Evolutionary conservation across 495 filamentous ascomycete species (phyloP).

Genomic region (Penicillium ochrochloron): DNA sequence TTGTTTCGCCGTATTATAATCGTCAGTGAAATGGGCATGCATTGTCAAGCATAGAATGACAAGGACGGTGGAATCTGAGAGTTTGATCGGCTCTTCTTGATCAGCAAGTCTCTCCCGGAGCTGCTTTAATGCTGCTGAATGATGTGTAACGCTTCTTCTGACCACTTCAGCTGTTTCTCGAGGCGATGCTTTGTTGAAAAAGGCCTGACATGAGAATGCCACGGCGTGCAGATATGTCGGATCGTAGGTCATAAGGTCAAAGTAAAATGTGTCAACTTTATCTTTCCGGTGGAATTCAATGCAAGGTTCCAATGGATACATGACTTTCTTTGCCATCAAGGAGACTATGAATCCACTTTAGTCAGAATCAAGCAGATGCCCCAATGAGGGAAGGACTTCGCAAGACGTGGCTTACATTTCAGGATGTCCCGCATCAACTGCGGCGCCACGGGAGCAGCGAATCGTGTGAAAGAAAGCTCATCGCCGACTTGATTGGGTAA

Average conservation of each 20-base stretch:
- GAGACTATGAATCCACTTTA: constrained; percentile 34
- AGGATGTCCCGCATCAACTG: constrained; percentile 20
- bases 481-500: constrained; percentile 22
- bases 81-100: constrained; percentile 14
- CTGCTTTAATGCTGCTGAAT: constrained; percentile 36
- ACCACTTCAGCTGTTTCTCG: constrained; percentile 3
- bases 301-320: constrained; percentile 46
- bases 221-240: constrained; percentile 45
- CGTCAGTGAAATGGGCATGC: constrained; percentile 33
- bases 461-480: constrained; percentile 31
- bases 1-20: constrained; percentile 30
- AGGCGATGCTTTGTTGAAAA: constrained; percentile 27
- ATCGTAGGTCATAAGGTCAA: constrained; percentile 39
- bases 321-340: constrained; percentile 17
- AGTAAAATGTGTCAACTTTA: constrained; percentile 29
- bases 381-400: neutral
- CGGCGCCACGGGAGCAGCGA: constrained; percentile 38
- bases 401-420: constrained; percentile 22
- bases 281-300: constrained; percentile 38
- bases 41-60: constrained; percentile 35
- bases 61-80: constrained; percentile 40
- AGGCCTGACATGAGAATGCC: constrained; percentile 40
- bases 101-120: constrained; percentile 39
- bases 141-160: constrained; percentile 25
- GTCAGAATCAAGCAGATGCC: constrained; percentile 4